Percentiles rank a stretch among this genome's conserved stretches.
Evolutionary conservation across 2,329 filamentous ascomycete species (phyloP).

Genomic region (Hirsutella thompsonii): DNA sequence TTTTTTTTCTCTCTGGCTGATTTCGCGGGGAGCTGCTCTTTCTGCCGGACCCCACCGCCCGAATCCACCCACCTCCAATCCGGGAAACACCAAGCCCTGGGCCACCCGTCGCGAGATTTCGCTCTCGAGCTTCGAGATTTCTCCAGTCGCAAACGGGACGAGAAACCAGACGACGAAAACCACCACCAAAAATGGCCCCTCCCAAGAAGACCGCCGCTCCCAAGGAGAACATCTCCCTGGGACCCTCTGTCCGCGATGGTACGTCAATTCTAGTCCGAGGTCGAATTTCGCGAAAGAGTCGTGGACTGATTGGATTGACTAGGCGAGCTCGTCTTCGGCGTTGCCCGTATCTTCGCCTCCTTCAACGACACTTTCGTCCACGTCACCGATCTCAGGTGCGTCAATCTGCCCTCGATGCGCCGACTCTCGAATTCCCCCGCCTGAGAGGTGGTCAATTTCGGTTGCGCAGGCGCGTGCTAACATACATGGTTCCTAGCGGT

Average conservation of each 20-base stretch:
- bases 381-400: slow-evolving; percentile 95
- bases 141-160: slow-evolving; percentile 19
- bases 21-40: slow-evolving; percentile 5
- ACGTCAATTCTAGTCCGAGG: slow-evolving; percentile 14
- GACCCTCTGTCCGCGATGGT: slow-evolving; percentile 95
- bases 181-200: slow-evolving; percentile 60
- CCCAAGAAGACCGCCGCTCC: slow-evolving; percentile 81
- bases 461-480: slow-evolving; percentile 3
- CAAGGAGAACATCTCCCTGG: slow-evolving; percentile 97
- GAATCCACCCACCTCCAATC: slow-evolving; percentile 9
- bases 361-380: slow-evolving; percentile 95
- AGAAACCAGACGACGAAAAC: slow-evolving; percentile 20
- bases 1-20: too few relatives aligned
- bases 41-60: slow-evolving; percentile 26
- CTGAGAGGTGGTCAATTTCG: too few relatives aligned
- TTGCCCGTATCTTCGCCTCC: slow-evolving; percentile 91
- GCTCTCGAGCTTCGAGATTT: slow-evolving; percentile 14
- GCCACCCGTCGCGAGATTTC: slow-evolving; percentile 14
- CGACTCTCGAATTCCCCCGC: too few relatives aligned
- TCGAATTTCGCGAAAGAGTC: too few relatives aligned
- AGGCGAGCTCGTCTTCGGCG: slow-evolving; percentile 97
- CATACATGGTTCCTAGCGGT: slow-evolving; percentile 49
- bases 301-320: slow-evolving; percentile 5
- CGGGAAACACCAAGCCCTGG: slow-evolving; percentile 10
- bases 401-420: slow-evolving; percentile 15